Base-by-base conservation (phyloP, 331 rosid genomes). In the Telfairia occidentalis region DNA sequence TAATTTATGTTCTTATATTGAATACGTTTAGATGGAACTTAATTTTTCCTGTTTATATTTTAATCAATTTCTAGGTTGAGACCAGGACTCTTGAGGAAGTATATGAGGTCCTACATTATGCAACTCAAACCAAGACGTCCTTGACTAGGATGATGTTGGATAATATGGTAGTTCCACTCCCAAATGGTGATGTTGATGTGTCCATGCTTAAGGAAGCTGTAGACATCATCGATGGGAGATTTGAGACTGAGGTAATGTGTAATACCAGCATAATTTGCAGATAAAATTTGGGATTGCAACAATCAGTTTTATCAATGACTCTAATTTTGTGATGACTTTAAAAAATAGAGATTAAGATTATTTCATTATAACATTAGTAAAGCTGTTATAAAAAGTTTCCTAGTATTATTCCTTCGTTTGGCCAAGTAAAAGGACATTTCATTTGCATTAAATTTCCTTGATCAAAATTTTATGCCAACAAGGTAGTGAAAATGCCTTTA, bases 31-130 rank as follows among this genome's bases (percentile, higher is more conserved):
- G 37, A 42, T 67, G 54, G 54, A 67, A 67, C 74, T 42, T 24
- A 23, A 38, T 67, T 67, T 23, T 67, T 35, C 23, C 21, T 12
- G 18, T 34, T 21, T 40, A 67, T 70, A 45, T 43, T 40, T 45
- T 15, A 70, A 60, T 72, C 52, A 50, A 72, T 77, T 80, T 71
- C 55, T 83, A 94, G 98, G 96, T 94, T 55, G 96, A 94, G 84
- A 94, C 98, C 61, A 89, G 98, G 79, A 94, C 96, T 42, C 84
- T 90, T 12, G 93, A 91, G 80, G 98, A 94, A 83, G 84, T 91
- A 74, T 77, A 86, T 16, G 91, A 90, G 78, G 96, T 85, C 60
- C 79, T 91, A 42, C 77, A 79, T 48, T 87, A 88, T 78, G 90
- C 98, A 49, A 81, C 89, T 55, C 87, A 90, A 80, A 85, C 88